Conservation (phyloP, 2,329 filamentous ascomycete species). For the Claviceps sp. region DNA sequence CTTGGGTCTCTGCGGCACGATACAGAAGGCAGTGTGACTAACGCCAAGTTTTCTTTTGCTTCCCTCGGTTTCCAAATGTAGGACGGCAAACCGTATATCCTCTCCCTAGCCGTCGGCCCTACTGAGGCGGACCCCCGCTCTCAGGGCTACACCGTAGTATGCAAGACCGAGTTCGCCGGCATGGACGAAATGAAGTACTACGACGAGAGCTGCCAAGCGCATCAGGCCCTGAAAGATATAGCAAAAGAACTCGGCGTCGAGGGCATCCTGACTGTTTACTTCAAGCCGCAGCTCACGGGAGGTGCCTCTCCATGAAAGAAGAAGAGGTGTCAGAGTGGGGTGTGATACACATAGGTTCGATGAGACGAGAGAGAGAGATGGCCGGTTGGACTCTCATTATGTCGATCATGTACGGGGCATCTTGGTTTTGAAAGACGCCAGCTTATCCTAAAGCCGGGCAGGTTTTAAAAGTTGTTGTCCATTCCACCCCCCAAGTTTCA, state of each 20-base stretch:
- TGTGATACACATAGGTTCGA: too few species aligned
- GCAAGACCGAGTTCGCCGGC: conserved; percentile 49
- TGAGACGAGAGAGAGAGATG: too few species aligned
- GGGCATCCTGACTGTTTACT: conserved; percentile 28
- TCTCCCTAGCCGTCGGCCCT: conserved; percentile 38
- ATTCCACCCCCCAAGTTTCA: not conserved
- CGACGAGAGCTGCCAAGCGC: conserved; percentile 38
- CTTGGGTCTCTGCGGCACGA: not conserved
- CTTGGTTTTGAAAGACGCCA: not conserved
- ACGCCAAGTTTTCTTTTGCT: conserved; percentile 1
- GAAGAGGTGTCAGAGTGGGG: not conserved
- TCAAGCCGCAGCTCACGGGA: conserved; percentile 21
- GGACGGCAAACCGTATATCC: conserved; percentile 61
- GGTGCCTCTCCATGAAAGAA: conserved; percentile 6
- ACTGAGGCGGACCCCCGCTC: conserved; percentile 44
- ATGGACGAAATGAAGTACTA: conserved; percentile 59
- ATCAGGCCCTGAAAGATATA: conserved; percentile 26
- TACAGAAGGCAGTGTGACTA: conserved; percentile 1
- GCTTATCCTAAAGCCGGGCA: not conserved
- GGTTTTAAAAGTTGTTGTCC: not conserved
- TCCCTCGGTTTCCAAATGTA: conserved; percentile 17
- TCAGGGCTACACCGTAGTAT: conserved; percentile 52
- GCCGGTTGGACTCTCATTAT: not conserved
- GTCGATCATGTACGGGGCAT: not conserved
- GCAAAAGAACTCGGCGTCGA: conserved; percentile 20